These are phyloP conservation scores for Paramecium primaurelia DNA, from an alignment of 73 alveolate genomes.

Conservation along the genomic window DNA sequence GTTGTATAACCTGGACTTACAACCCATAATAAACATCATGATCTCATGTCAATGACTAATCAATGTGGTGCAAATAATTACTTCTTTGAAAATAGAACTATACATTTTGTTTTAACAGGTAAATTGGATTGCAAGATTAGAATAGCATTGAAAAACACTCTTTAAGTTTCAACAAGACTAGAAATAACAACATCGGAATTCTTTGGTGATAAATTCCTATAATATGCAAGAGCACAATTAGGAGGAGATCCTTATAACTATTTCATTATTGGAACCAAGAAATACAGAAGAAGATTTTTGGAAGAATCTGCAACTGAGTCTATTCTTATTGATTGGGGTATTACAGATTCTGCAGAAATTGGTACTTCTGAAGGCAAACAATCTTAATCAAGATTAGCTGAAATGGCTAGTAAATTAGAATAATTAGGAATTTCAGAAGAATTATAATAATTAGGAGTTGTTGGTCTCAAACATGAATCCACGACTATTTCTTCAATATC, in stretches of 20 bases:
- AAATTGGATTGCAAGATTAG: neutral
- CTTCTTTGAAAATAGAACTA: constrained; percentile 39
- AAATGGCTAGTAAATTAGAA: neutral
- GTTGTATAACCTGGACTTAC: neutral
- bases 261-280: constrained; percentile 23
- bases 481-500: neutral
- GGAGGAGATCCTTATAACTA: constrained; percentile 50
- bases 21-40: neutral
- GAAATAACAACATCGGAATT: neutral
- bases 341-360: neutral
- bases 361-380: neutral
- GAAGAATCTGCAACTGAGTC: neutral
- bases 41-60: constrained; percentile 28
- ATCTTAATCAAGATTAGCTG: neutral
- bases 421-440: neutral
- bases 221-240: constrained; percentile 3
- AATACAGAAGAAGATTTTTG: constrained; percentile 1
- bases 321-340: neutral
- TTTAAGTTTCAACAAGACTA: constrained; percentile 16
- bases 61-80: constrained; percentile 59
- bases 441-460: neutral
- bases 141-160: neutral
- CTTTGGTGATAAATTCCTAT: neutral
- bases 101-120: constrained; percentile 55
- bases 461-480: neutral